Base-by-base conservation (phyloP, 1,139 yeast species). In the Hyphopichia pseudoburtonii region DNA sequence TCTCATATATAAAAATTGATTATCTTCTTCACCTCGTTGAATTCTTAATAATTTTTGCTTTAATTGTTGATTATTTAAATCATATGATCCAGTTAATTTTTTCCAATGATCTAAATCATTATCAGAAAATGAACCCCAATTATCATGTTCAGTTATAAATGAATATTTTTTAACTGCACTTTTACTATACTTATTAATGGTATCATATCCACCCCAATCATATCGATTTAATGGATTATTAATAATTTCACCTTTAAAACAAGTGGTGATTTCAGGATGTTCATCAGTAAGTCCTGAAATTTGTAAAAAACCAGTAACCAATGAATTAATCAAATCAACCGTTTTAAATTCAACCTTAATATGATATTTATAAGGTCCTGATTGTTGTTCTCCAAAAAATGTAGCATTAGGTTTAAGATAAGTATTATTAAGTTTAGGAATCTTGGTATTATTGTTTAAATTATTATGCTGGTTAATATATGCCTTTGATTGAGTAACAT, bases 51-150 rank as follows among this genome's bases (percentile, higher is more conserved):
- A 54, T 36, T 57, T 58, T 17, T 53, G 48, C 24, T 53, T 46
- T 32, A 66, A 53, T 31, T 59, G 59, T 4, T 42, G 56, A 33
- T 62, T 64, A 23, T 48, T 48, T 28, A 52, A 41, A 34, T 47
- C 47, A 19, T 54, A 47, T 21, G 58, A 54, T 12, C 80, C 72
- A 2, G 82, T 80, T 49, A 90, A 82, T 50, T 86, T 77, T 35
- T 81, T 74, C 97, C 97, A 90, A 62, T 89, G 96, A 44, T 81
- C 86, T 35, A 86, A 62, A 62, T 89, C 97, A 41, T 82, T 84
- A 39, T 76, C 73, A 37, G 76, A 77, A 30, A 65, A 67, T 1
- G 95, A 73, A 4, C 81, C 83, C 89, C 89, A 80, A 18, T 46
- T 45, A 28, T 50, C 54, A 44, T 70, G 66, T 38, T 69, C 75